Percentiles rank a stretch among this genome's conserved stretches.
Conservation (phyloP, 352 stramenopile genomes). For the Phytophthora brassicae region DNA sequence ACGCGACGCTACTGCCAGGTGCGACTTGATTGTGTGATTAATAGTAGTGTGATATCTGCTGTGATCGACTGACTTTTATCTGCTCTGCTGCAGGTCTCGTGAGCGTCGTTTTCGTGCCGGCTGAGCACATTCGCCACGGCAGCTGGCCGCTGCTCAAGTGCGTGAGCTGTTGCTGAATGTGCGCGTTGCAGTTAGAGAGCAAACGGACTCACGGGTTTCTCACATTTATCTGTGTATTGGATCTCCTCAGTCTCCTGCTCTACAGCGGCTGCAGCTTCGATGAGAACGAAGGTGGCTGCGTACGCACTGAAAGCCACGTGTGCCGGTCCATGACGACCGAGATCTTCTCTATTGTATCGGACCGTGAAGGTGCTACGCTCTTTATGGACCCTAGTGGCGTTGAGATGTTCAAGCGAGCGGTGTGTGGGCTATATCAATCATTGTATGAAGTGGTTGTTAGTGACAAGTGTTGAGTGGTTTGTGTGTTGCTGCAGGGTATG, state of each 20-base stretch:
- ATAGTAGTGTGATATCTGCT: background rate
- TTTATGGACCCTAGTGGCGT: slow-evolving; percentile 86
- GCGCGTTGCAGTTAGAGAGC: slow-evolving; percentile 8
- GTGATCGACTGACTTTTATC: background rate
- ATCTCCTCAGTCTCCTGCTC: slow-evolving; percentile 58
- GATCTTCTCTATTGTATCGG: slow-evolving; percentile 84
- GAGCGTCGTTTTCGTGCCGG: slow-evolving; percentile 79
- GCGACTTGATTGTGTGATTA: background rate
- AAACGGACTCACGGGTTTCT: background rate
- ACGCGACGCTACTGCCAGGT: slow-evolving; percentile 84
- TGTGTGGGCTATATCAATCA: slow-evolving; percentile 25
- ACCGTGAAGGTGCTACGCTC: slow-evolving; percentile 73
- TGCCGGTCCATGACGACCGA: slow-evolving; percentile 80
- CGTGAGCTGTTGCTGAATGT: slow-evolving; percentile 31
- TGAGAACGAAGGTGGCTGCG: slow-evolving; percentile 61
- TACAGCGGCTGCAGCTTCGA: slow-evolving; percentile 84
- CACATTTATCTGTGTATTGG: slow-evolving; percentile 2
- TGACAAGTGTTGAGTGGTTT: background rate
- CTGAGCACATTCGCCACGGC: slow-evolving; percentile 64
- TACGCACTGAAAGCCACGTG: slow-evolving; percentile 47
- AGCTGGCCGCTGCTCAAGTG: slow-evolving; percentile 87
- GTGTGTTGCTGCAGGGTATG: slow-evolving; percentile 47
- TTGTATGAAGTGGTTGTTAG: background rate
- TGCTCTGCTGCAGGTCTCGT: slow-evolving; percentile 51
- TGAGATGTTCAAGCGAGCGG: slow-evolving; percentile 77